A percentile compares a stretch with the other conserved stretches of the same genome.
Evolutionary conservation across 805 yeast species (phyloP).

Genomic region (Cyberlindnera veronae): DNA sequence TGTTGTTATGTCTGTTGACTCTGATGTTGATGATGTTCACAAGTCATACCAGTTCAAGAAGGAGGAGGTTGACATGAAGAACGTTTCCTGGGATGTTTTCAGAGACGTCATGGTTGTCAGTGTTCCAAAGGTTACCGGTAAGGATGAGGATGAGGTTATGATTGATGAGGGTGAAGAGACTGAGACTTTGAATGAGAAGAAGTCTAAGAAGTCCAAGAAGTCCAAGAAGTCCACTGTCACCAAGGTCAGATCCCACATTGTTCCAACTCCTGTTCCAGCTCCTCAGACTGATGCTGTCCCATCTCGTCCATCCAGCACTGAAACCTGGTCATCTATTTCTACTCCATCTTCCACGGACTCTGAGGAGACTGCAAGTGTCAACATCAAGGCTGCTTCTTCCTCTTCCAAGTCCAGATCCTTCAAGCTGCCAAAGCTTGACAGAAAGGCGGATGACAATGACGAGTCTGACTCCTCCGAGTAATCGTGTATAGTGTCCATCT

Average conservation of each 20-base stretch:
- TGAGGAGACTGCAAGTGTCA: neutral
- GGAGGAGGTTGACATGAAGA: constrained; percentile 10
- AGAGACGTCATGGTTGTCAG: constrained; percentile 12
- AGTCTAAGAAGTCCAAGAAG: constrained; percentile 3
- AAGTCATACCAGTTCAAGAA: constrained; percentile 17
- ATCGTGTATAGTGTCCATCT: too few species aligned
- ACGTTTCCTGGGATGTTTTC: constrained; percentile 17
- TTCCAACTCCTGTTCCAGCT: neutral
- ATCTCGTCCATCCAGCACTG: constrained; percentile 1
- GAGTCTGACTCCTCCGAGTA: neutral
- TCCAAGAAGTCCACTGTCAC: constrained; percentile 3
- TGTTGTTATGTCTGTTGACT: constrained; percentile 12
- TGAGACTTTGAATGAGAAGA: neutral
- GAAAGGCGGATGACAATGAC: neutral
- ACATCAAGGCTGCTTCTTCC: constrained; percentile 4
- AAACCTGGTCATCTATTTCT: constrained; percentile 9
- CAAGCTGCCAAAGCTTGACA: neutral
- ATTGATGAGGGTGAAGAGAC: too few species aligned
- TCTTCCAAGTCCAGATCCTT: neutral
- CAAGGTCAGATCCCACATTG: neutral
- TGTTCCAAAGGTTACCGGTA: constrained; percentile 17
- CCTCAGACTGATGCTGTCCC: neutral
- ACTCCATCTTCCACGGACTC: constrained; percentile 7
- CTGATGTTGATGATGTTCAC: constrained; percentile 17
- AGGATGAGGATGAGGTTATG: constrained; percentile 2